These are phyloP conservation scores for Trichosporon sp. DNA, from an alignment of 1,284 basidiomycete species.

Conservation along the genomic window DNA sequence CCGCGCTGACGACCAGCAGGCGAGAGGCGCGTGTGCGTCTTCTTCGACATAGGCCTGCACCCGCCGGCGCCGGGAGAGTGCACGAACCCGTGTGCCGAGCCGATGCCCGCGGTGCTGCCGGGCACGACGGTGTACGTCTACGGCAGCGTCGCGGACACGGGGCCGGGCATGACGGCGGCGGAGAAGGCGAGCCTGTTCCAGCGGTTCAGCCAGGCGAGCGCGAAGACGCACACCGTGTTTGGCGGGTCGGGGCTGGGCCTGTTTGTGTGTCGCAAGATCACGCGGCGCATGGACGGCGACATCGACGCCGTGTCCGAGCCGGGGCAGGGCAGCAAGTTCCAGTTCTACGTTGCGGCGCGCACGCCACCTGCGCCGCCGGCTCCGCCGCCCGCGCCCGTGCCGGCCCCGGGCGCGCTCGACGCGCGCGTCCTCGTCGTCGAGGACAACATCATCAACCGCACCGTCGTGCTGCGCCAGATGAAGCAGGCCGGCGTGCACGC, in stretches of 20 bases:
- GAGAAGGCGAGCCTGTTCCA: slow-evolving; percentile 39
- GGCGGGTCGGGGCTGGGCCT: slow-evolving; percentile 42
- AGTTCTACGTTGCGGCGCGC: slow-evolving; percentile 31
- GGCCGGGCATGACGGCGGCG: slow-evolving; percentile 36
- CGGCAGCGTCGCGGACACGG: slow-evolving; percentile 35
- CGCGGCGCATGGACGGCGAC: slow-evolving; percentile 24
- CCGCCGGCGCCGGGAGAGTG: slow-evolving; percentile 32
- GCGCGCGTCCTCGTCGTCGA: slow-evolving; percentile 25
- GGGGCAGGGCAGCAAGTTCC: slow-evolving; percentile 44
- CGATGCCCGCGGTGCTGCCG: background rate
- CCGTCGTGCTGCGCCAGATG: slow-evolving; percentile 16
- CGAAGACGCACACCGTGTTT: slow-evolving; percentile 40
- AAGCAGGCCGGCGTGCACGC: slow-evolving; percentile 15
- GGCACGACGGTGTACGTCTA: slow-evolving; percentile 35
- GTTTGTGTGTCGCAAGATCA: slow-evolving; percentile 25
- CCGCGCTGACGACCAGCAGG: slow-evolving; percentile 19
- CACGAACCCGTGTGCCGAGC: slow-evolving; percentile 22
- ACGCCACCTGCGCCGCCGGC: background rate
- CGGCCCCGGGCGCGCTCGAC: slow-evolving; percentile 24
- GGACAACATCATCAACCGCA: slow-evolving; percentile 43
- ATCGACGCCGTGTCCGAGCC: slow-evolving; percentile 24
- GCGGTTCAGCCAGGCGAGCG: slow-evolving; percentile 37
- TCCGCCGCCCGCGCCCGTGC: slow-evolving; percentile 16
- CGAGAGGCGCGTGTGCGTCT: slow-evolving; percentile 30
- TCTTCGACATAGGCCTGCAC: slow-evolving; percentile 36